phyloP scores from a whole-genome alignment of 805 yeast species.

The Nakazawaea ishiwadae region DNA sequence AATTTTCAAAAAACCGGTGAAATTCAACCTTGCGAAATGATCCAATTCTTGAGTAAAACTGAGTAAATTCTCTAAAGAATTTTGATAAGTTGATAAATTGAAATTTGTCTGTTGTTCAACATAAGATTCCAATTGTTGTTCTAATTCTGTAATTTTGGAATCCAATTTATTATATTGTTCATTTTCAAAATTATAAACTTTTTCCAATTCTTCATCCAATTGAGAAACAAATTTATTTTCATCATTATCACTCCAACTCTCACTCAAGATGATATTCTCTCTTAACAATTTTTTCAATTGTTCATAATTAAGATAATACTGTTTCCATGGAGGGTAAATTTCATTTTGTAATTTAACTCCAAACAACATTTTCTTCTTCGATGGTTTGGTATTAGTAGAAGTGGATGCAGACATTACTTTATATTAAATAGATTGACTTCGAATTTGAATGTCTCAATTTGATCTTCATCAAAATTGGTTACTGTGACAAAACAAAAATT shows the following conservation, averaged over 20 bases:
- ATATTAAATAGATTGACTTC: too few relatives aligned
- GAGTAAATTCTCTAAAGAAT: slow-evolving; percentile 67
- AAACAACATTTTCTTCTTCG: slow-evolving; percentile 59
- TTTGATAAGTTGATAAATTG: slow-evolving; percentile 40
- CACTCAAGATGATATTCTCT: slow-evolving; percentile 50
- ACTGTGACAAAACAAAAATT: too few relatives aligned
- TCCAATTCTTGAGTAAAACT: slow-evolving; percentile 80
- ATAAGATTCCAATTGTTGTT: slow-evolving; percentile 46
- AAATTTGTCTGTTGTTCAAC: slow-evolving; percentile 14
- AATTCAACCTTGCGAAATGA: slow-evolving; percentile 85
- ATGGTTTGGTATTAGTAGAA: neutral
- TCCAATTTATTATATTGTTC: slow-evolving; percentile 66
- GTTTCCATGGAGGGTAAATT: slow-evolving; percentile 85
- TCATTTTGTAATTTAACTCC: slow-evolving; percentile 81
- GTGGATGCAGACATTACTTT: too few relatives aligned
- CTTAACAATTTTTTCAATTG: slow-evolving; percentile 61
- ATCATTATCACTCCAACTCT: slow-evolving; percentile 62
- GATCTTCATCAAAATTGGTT: too few relatives aligned
- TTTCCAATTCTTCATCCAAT: slow-evolving; percentile 67
- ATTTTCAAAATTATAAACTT: slow-evolving; percentile 69
- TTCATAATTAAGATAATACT: slow-evolving; percentile 63
- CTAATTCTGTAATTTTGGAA: slow-evolving; percentile 63
- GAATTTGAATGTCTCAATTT: too few relatives aligned
- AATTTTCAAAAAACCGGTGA: slow-evolving; percentile 90
- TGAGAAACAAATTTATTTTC: slow-evolving; percentile 65